phyloP scores from a whole-genome alignment of 73 alveolate genomes.

The Tetrahymena borealis region DNA sequence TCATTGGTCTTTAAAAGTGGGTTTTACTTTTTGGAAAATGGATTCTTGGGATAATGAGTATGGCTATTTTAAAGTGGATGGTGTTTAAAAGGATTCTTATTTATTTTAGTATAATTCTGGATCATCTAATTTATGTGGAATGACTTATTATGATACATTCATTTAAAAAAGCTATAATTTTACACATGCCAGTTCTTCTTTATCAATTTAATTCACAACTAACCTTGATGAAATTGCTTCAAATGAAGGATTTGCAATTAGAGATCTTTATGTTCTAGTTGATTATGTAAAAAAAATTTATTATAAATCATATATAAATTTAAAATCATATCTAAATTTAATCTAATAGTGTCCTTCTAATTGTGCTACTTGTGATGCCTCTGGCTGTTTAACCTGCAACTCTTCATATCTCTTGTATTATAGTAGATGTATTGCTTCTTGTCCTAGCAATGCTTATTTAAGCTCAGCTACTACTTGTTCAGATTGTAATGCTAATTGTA shows the following conservation, averaged over 20 bases:
- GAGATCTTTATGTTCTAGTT: not conserved
- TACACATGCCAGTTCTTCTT: not conserved
- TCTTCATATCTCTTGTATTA: not conserved
- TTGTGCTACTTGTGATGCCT: not conserved
- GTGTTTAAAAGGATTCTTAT: not conserved
- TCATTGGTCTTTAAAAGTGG: not conserved
- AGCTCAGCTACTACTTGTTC: not conserved
- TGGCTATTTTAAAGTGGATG: not conserved
- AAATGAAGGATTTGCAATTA: not conserved
- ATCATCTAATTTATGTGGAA: not conserved
- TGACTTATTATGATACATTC: not conserved
- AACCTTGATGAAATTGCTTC: not conserved
- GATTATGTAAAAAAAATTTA: not conserved
- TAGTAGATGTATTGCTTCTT: not conserved
- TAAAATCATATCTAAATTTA: not conserved
- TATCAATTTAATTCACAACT: not conserved
- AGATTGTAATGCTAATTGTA: not conserved
- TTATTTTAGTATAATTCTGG: not conserved
- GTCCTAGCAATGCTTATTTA: not conserved
- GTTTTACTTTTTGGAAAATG: not conserved
- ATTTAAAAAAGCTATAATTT: not conserved
- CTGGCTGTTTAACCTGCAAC: not conserved
- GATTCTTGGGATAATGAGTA: not conserved
- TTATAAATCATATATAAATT: not conserved
- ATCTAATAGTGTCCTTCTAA: not conserved